A percentile compares a stretch with the other conserved stretches of the same genome.
These are phyloP conservation scores for Suillus fuscotomentosus DNA, from an alignment of 768 basidiomycete species.

Conservation along the genomic window DNA sequence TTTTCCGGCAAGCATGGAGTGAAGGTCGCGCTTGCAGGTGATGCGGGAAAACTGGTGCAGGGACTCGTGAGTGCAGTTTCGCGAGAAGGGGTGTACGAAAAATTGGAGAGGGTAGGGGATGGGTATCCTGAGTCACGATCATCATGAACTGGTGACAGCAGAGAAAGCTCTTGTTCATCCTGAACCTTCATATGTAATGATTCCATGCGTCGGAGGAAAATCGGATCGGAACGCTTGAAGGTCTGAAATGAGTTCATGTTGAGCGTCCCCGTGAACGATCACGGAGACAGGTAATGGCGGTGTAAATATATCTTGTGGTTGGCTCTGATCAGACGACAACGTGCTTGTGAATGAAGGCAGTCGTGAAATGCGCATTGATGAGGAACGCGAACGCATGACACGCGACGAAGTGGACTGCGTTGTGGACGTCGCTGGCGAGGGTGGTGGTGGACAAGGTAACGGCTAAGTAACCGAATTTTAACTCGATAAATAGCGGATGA, in stretches of 20 bases:
- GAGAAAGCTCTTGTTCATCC: conserved; percentile 18
- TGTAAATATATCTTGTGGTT: conserved; percentile 21
- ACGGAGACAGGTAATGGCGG: conserved; percentile 29
- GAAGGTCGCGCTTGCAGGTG: conserved; percentile 21
- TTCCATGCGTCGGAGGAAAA: conserved; percentile 6
- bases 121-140: conserved; percentile 22
- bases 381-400: conserved; percentile 28
- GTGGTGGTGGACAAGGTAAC: conserved; percentile 17
- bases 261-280: conserved; percentile 27
- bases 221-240: conserved; percentile 4
- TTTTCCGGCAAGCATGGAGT: conserved; percentile 22
- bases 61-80: conserved; percentile 26
- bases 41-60: conserved; percentile 19
- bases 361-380: conserved; percentile 29
- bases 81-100: conserved; percentile 25
- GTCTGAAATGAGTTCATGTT: conserved; percentile 24
- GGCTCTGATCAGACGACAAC: conserved; percentile 32
- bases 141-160: conserved; percentile 17
- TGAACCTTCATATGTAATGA: background rate
- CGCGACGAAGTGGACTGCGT: conserved; percentile 27
- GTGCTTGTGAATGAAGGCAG: conserved; percentile 33
- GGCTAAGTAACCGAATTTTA: conserved; percentile 2
- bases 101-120: conserved; percentile 27
- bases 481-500: background rate
- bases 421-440: conserved; percentile 25